Evolutionary conservation across 345 rosid species (phyloP).

Genomic region (Eucalyptus fibrosa): DNA sequence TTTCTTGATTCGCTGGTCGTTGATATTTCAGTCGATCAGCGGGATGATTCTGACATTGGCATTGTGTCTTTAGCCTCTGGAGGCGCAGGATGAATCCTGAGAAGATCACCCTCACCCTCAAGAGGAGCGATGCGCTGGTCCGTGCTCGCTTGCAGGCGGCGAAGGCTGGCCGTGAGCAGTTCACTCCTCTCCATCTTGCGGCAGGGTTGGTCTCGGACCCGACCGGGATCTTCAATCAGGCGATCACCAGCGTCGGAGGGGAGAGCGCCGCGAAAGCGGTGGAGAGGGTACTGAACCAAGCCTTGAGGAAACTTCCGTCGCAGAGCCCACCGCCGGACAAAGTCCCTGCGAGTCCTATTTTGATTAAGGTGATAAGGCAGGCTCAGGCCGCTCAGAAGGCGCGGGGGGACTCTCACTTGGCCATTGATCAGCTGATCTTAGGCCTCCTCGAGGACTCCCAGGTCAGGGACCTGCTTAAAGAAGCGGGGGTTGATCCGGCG

Average conservation of each 20-base stretch:
- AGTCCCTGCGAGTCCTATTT: slow-evolving; percentile 47
- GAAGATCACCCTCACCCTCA: slow-evolving; percentile 81
- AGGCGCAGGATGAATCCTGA: slow-evolving; percentile 54
- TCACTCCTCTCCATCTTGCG: slow-evolving; percentile 81
- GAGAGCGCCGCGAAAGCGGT: slow-evolving; percentile 44
- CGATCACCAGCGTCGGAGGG: slow-evolving; percentile 35
- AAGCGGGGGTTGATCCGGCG: slow-evolving; percentile 42
- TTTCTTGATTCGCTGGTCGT: not conserved
- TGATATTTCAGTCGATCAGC: not conserved
- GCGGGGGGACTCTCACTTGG: slow-evolving; percentile 51
- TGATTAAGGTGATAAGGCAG: slow-evolving; percentile 54
- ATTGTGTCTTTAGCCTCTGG: not conserved
- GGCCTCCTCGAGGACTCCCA: slow-evolving; percentile 87
- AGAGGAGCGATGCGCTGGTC: slow-evolving; percentile 63
- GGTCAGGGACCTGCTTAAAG: slow-evolving; percentile 50
- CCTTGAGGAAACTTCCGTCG: slow-evolving; percentile 55
- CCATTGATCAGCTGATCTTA: slow-evolving; percentile 62
- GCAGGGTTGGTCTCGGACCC: slow-evolving; percentile 55
- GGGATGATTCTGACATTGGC: not conserved
- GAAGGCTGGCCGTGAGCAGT: slow-evolving; percentile 48
- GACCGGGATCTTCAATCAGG: slow-evolving; percentile 49
- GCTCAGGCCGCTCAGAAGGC: slow-evolving; percentile 68
- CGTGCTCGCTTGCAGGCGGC: slow-evolving; percentile 47
- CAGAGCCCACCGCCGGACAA: slow-evolving; percentile 64
- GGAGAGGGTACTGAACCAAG: slow-evolving; percentile 55